A percentile compares a stretch with the other conserved stretches of the same genome.
phyloP scores from a whole-genome alignment of 73 alveolate genomes.

The Durusdinium trenchii region DNA sequence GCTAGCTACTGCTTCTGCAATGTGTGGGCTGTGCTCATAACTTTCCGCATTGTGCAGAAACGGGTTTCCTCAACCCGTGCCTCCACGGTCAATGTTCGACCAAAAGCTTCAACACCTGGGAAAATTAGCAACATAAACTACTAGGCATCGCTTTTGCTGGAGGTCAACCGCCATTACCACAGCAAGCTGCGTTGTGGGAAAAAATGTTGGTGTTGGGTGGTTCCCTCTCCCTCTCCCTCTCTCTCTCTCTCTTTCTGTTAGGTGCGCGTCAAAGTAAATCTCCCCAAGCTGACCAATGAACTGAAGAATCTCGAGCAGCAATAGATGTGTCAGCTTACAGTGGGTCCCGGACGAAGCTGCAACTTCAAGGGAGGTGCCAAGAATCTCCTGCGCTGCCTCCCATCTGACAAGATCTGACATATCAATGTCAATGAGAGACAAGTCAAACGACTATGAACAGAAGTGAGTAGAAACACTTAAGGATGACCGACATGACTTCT shows the following conservation, averaged over 20 bases:
- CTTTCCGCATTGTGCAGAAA: no score
- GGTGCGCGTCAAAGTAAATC: no score
- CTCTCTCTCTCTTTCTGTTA: no score
- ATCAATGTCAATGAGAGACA: no score
- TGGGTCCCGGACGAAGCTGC: constrained; percentile 22
- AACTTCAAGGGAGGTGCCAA: constrained; percentile 69
- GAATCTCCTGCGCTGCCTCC: constrained; percentile 70
- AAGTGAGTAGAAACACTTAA: no score
- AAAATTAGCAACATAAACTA: background rate
- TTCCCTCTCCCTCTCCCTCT: no score
- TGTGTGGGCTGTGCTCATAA: no score
- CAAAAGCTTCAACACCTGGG: constrained; percentile 77
- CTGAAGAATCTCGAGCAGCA: background rate
- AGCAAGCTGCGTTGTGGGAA: background rate
- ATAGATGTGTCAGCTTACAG: background rate
- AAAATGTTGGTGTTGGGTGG: no score
- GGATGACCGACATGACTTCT: no score
- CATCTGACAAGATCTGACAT: background rate
- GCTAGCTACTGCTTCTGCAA: no score
- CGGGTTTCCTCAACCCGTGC: background rate
- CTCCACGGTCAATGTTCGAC: constrained; percentile 76
- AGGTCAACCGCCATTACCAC: background rate
- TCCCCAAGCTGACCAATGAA: background rate
- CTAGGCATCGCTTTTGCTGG: background rate
- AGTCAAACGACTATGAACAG: no score